A percentile compares a stretch with the other conserved stretches of the same genome.
Conservation (phyloP, 768 basidiomycete genomes). For the Pulveroboletus sp. region DNA sequence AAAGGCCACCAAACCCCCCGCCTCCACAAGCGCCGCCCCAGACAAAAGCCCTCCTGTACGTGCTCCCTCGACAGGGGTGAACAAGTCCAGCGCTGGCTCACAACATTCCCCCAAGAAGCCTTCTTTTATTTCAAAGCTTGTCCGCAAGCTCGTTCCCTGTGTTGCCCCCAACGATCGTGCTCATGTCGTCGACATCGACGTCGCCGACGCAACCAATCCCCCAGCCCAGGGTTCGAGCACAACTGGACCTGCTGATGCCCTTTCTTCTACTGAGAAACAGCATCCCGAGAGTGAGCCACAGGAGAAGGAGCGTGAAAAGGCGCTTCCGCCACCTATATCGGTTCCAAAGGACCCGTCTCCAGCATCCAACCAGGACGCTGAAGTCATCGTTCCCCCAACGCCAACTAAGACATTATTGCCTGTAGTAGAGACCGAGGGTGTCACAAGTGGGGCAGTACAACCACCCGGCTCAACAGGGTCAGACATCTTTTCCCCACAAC, state of each 20-base stretch:
- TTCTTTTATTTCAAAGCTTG: constrained; percentile 57
- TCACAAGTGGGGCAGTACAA: constrained; percentile 91
- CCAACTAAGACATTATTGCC: constrained; percentile 48
- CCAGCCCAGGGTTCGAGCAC: constrained; percentile 17
- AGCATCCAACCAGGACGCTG: constrained; percentile 28
- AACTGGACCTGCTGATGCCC: constrained; percentile 20
- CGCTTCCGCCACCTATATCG: constrained; percentile 22
- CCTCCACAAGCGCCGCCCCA: constrained; percentile 15
- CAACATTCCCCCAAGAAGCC: constrained; percentile 39
- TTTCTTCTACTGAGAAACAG: constrained; percentile 30
- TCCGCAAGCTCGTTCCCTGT: constrained; percentile 66
- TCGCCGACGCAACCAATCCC: constrained; percentile 19
- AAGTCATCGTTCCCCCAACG: constrained; percentile 46
- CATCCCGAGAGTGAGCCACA: constrained; percentile 20
- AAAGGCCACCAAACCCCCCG: constrained; percentile 18
- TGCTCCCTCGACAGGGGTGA: constrained; percentile 32
- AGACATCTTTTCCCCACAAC: constrained; percentile 30
- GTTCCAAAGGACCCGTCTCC: constrained; percentile 21
- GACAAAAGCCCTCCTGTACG: constrained; percentile 33
- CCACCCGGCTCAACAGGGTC: constrained; percentile 78
- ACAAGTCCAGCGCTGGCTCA: constrained; percentile 34
- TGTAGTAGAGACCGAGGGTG: constrained; percentile 76
- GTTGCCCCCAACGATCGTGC: constrained; percentile 48
- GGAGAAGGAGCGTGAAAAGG: constrained; percentile 38
- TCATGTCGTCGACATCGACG: constrained; percentile 44